Evolutionary conservation across 2,329 filamentous ascomycete genomes (phyloP).

Genomic region (Diaporthe sp.): DNA sequence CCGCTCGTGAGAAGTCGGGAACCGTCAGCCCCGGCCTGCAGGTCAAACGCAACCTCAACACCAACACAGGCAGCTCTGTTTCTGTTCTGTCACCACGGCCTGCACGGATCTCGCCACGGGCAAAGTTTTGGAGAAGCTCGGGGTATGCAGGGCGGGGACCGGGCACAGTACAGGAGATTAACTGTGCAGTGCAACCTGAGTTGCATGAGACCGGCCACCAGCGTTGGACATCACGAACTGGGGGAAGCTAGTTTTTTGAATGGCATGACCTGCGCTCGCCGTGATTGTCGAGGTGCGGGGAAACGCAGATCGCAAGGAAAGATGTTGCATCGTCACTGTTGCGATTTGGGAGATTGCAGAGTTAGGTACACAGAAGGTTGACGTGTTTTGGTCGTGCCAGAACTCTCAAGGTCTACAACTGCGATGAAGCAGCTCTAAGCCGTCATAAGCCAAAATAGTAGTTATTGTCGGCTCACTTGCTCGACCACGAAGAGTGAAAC

Average conservation of each 20-base stretch:
- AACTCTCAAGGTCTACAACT: not conserved
- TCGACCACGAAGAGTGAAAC: not conserved
- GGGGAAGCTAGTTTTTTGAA: not conserved
- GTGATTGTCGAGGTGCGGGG: conserved; percentile 3
- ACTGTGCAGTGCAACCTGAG: conserved; percentile 15
- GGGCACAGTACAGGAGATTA: not conserved
- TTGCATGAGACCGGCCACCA: not conserved
- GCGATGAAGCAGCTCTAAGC: not conserved
- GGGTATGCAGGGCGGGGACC: not conserved
- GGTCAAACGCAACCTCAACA: not conserved
- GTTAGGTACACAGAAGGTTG: not conserved
- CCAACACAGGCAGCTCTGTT: not conserved
- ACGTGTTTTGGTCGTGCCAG: not conserved
- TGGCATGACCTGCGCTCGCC: not conserved
- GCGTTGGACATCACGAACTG: conserved; percentile 6
- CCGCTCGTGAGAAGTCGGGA: not conserved
- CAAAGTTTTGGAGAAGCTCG: not conserved
- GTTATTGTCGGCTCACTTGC: too few species aligned
- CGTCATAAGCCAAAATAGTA: not conserved
- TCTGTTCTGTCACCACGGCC: not conserved
- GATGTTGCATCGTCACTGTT: conserved; percentile 2
- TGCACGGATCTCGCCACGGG: not conserved
- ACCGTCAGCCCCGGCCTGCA: not conserved
- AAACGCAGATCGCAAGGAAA: not conserved
- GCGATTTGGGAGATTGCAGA: not conserved